phyloP scores from a whole-genome alignment of 805 yeast species.

The Saturnispora diversa region DNA sequence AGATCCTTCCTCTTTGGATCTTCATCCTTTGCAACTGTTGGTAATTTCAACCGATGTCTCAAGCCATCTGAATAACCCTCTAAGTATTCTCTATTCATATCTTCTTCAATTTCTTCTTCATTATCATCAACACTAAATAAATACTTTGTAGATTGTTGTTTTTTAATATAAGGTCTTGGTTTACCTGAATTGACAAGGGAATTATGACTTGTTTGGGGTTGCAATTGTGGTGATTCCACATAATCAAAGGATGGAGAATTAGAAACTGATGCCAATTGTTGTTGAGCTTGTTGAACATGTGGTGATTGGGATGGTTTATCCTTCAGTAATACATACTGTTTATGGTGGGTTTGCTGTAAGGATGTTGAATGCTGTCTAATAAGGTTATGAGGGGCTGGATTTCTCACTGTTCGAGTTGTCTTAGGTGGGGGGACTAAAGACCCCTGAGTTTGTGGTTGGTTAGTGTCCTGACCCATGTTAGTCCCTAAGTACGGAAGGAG shows the following conservation, averaged over 20 bases:
- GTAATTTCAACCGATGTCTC: constrained; percentile 36
- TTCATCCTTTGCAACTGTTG: constrained; percentile 20
- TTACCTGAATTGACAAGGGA: constrained; percentile 7
- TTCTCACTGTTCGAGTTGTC: constrained; percentile 14
- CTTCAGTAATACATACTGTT: constrained; percentile 27
- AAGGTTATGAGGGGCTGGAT: constrained; percentile 17
- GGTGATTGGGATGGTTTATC: constrained; percentile 18
- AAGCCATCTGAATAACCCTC: constrained; percentile 73
- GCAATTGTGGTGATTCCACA: constrained; percentile 12
- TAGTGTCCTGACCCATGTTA: too few species aligned
- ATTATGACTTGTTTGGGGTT: constrained; percentile 8
- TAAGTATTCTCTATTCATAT: constrained; percentile 47
- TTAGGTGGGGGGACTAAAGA: neutral
- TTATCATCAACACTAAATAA: constrained; percentile 80
- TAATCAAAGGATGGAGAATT: constrained; percentile 15
- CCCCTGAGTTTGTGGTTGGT: neutral
- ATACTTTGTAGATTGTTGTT: constrained; percentile 27
- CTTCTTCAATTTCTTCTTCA: constrained; percentile 60
- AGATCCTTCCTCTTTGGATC: constrained; percentile 19
- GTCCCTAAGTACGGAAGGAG: too few species aligned
- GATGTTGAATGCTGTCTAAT: constrained; percentile 15
- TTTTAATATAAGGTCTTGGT: constrained; percentile 22
- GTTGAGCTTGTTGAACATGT: neutral
- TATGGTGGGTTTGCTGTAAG: constrained; percentile 22
- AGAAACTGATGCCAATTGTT: constrained; percentile 8